These are phyloP conservation scores for Agaricales sp. DNA, from an alignment of 1,284 basidiomycete genomes.

Conservation along the genomic window DNA sequence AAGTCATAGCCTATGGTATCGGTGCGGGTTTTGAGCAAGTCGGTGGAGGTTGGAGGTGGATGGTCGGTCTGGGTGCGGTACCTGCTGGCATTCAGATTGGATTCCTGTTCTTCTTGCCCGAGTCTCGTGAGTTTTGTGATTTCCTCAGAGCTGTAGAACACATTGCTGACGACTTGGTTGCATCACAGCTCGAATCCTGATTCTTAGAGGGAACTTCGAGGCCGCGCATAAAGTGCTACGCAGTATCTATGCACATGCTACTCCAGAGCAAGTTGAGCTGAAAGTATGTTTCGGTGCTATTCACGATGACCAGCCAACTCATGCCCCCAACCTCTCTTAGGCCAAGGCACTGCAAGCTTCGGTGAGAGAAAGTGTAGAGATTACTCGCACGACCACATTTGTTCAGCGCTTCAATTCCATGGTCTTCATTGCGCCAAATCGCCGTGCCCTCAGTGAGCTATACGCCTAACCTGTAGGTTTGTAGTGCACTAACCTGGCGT, in stretches of 20 bases:
- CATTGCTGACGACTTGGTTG: not conserved
- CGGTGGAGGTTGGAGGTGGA: slow-evolving; percentile 69
- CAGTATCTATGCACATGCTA: slow-evolving; percentile 61
- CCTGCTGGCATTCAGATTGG: slow-evolving; percentile 59
- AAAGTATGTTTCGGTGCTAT: slow-evolving; percentile 32
- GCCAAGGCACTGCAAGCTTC: slow-evolving; percentile 49
- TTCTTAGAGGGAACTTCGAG: slow-evolving; percentile 41
- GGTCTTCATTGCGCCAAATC: slow-evolving; percentile 45
- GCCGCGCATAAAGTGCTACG: slow-evolving; percentile 42
- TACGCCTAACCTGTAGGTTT: not conserved
- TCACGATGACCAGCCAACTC: not conserved
- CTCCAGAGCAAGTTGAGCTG: slow-evolving; percentile 49
- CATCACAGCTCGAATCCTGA: slow-evolving; percentile 54
- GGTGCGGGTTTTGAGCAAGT: slow-evolving; percentile 63
- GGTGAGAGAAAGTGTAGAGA: slow-evolving; percentile 54
- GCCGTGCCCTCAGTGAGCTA: slow-evolving; percentile 59
- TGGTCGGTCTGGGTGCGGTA: slow-evolving; percentile 68
- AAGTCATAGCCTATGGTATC: slow-evolving; percentile 71
- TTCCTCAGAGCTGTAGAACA: not conserved
- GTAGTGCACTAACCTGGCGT: not conserved
- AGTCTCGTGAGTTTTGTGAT: slow-evolving; percentile 47
- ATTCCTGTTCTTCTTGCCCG: slow-evolving; percentile 59
- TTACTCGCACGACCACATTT: slow-evolving; percentile 53
- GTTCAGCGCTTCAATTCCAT: slow-evolving; percentile 45
- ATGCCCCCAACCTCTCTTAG: slow-evolving; percentile 18